Conservation (phyloP, 495 filamentous ascomycete genomes). For the Tuber aestivum region DNA sequence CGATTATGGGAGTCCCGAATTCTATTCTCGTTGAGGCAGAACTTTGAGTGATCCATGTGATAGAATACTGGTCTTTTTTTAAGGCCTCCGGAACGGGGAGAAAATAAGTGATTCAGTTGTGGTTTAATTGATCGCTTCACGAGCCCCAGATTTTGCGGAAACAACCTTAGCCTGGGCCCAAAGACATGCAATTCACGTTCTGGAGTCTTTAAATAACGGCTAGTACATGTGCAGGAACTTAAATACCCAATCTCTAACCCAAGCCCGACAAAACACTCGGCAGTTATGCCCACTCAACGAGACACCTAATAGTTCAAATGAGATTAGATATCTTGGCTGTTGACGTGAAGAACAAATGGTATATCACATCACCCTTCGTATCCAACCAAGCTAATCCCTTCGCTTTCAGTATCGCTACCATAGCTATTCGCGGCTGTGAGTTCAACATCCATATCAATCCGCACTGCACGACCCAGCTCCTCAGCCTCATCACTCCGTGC, state of each 20-base stretch:
- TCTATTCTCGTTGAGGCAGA: background rate
- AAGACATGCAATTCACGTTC: background rate
- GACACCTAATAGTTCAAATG: background rate
- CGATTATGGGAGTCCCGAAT: background rate
- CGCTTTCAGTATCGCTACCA: background rate
- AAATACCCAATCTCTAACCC: background rate
- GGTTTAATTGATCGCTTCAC: background rate
- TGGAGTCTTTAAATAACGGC: background rate
- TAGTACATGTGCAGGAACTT: background rate
- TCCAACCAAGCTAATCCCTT: background rate
- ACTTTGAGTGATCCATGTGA: background rate
- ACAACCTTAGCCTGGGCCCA: background rate
- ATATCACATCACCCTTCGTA: background rate
- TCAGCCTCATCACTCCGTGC: background rate
- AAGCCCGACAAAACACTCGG: background rate
- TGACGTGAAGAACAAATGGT: background rate
- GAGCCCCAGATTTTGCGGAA: background rate
- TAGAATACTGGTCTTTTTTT: background rate
- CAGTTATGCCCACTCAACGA: background rate
- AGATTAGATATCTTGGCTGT: background rate
- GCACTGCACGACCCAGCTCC: background rate
- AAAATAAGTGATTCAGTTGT: background rate
- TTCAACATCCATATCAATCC: background rate
- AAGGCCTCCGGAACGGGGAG: background rate
- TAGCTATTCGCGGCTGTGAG: background rate